Base-by-base conservation (phyloP, 2,329 filamentous ascomycete genomes). In the Colletotrichum melonis region DNA sequence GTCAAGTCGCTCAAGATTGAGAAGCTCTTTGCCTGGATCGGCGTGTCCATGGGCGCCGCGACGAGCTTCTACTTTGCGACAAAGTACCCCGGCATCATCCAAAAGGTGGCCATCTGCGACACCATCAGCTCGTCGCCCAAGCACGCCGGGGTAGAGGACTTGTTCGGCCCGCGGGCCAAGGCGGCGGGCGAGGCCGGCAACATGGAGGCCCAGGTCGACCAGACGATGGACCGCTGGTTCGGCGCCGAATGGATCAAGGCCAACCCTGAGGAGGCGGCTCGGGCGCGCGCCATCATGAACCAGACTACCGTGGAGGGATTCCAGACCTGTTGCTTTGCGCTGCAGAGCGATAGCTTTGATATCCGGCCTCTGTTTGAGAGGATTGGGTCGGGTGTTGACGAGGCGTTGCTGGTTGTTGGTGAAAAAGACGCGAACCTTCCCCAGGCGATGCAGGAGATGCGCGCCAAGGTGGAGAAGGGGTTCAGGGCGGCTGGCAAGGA, bases 41-140 rank as follows among this genome's bases (percentile, higher is more conserved):
- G 85, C 2, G 83, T 86, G 1, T 86, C 84, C 12, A 85, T 87
- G 83, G 85, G 85, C 26, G 85, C 82, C 8, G 80, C 83, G 0
- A 82, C 79, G 1, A 82, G 82, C 24, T 76, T 86, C 62, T 80
- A 80, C 69, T 86, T 86, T 74, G 79, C 79, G 1, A 78, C 79
- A 5, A 80, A 78, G 67, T 82, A 84, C 70, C 84, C 84, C 5
- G 80, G 80, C 42, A 60, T 84, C 4, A 78, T 86, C 11, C 66
- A 79, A 63, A 82, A 81, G 57, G 79, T 86, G 7, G 78, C 83
- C 30, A 77, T 84, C 35, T 85, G 82, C 76, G 83, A 84, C 72
- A 84, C 83, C 63, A 83, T 85, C 63, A 76, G 81, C 1, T 78
- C 78, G 19, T 85, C 83, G 0, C 84, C 84, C 1, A 72, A 76